These are phyloP conservation scores for Emericellopsis cladophorae DNA, from an alignment of 2,329 filamentous ascomycete genomes.

Conservation along the genomic window DNA sequence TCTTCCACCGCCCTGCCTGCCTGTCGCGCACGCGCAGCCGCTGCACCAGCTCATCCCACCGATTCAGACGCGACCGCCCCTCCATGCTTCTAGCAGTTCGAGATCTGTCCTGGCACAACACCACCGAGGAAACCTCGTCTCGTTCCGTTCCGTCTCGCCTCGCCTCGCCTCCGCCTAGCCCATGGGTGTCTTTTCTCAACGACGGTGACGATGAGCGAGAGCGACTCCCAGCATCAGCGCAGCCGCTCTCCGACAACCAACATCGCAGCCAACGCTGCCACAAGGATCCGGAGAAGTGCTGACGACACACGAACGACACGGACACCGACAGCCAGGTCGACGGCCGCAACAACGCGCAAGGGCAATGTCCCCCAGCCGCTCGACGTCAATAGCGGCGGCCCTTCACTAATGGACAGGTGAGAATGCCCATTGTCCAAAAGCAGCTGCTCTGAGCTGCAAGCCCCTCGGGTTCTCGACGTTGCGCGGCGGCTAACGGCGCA, in stretches of 20 bases:
- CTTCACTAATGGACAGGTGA: conserved; percentile 19
- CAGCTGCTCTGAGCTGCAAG: neutral
- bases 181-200: conserved; percentile 16
- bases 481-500: neutral
- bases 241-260: conserved; percentile 30
- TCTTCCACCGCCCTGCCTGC: no score
- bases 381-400: conserved; percentile 29
- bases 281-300: conserved; percentile 38
- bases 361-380: conserved; percentile 13
- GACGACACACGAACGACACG: conserved; percentile 55
- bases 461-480: neutral
- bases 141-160: no score
- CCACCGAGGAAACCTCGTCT: no score
- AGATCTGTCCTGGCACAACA: no score
- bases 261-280: conserved; percentile 47
- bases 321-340: conserved; percentile 25
- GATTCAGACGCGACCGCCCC: no score
- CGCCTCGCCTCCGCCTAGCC: conserved; percentile 2
- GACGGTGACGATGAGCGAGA: conserved; percentile 50
- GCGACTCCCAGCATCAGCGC: conserved; percentile 45
- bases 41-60: no score
- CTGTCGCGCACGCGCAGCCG: no score
- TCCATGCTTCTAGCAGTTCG: no score
- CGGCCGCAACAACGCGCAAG: conserved; percentile 11
- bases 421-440: conserved; percentile 6